These are phyloP conservation scores for Harrya chromipes DNA, from an alignment of 768 basidiomycete genomes.

Conservation along the genomic window DNA sequence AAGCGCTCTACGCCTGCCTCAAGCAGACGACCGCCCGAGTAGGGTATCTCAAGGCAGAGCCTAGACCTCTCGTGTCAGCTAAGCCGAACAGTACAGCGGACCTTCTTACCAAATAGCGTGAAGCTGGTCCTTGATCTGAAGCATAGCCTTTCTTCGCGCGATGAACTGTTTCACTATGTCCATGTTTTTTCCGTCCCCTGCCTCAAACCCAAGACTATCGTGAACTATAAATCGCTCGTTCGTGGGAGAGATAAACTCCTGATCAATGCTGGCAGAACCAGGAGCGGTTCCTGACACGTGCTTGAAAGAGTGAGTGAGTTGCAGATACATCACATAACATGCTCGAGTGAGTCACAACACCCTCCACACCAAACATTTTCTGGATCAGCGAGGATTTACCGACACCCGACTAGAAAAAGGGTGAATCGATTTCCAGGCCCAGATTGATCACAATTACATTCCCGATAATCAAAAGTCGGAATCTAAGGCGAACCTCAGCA, in stretches of 20 bases:
- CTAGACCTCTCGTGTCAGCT: background rate
- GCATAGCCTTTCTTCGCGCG: too few species aligned
- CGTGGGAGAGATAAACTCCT: constrained; percentile 8
- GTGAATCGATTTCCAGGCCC: background rate
- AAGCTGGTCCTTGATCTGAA: background rate
- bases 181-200: background rate
- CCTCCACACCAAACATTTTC: constrained; percentile 9
- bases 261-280: constrained; percentile 8
- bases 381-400: constrained; percentile 13
- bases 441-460: constrained; percentile 1
- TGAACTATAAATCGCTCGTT: constrained; percentile 17
- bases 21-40: constrained; percentile 13
- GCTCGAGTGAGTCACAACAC: constrained; percentile 4
- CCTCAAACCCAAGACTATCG: constrained; percentile 13
- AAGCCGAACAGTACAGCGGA: background rate
- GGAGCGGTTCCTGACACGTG: background rate
- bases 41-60: constrained; percentile 17
- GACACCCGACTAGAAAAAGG: constrained; percentile 5
- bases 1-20: constrained; percentile 13
- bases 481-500: background rate
- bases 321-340: background rate
- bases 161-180: background rate
- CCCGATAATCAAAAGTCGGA: constrained; percentile 15
- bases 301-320: background rate
- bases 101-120: background rate